Evolutionary conservation across 2,329 filamentous ascomycete species (phyloP).

Genomic region (Ceratocystis albifundus): DNA sequence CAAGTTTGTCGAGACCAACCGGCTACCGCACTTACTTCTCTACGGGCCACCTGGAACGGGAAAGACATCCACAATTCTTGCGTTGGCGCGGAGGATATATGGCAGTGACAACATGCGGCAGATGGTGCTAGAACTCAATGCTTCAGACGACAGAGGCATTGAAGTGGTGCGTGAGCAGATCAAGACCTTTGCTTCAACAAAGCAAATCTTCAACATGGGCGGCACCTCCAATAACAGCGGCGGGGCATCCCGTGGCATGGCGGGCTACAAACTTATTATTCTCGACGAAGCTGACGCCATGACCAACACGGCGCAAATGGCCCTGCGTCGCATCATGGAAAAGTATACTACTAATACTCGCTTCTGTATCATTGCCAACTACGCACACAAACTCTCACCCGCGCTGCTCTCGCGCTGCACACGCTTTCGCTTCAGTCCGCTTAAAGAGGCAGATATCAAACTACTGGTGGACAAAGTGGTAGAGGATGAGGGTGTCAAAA

Average conservation of each 20-base stretch:
- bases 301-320: slow-evolving; percentile 99
- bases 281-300: slow-evolving; percentile 98
- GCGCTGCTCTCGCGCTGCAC: slow-evolving; percentile 89
- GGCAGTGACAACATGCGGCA: slow-evolving; percentile 85
- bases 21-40: slow-evolving; percentile 86
- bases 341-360: slow-evolving; percentile 97
- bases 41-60: slow-evolving; percentile 95
- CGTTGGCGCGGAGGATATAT: slow-evolving; percentile 86
- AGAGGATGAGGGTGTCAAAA: slow-evolving; percentile 73
- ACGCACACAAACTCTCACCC: slow-evolving; percentile 92
- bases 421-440: slow-evolving; percentile 83
- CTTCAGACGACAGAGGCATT: slow-evolving; percentile 92
- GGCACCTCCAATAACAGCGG: slow-evolving; percentile 37
- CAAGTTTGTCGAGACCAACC: slow-evolving; percentile 89
- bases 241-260: slow-evolving; percentile 37
- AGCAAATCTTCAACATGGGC: slow-evolving; percentile 79
- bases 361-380: slow-evolving; percentile 98
- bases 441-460: slow-evolving; percentile 80
- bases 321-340: slow-evolving; percentile 91
- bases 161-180: slow-evolving; percentile 98
- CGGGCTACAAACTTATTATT: slow-evolving; percentile 88
- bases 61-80: slow-evolving; percentile 93
- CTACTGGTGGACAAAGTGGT: slow-evolving; percentile 81
- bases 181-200: slow-evolving; percentile 97
- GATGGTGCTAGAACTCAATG: slow-evolving; percentile 97